phyloP scores from a whole-genome alignment of 176 grass and related monocot genomes.

The Oropetium thomaeum region DNA sequence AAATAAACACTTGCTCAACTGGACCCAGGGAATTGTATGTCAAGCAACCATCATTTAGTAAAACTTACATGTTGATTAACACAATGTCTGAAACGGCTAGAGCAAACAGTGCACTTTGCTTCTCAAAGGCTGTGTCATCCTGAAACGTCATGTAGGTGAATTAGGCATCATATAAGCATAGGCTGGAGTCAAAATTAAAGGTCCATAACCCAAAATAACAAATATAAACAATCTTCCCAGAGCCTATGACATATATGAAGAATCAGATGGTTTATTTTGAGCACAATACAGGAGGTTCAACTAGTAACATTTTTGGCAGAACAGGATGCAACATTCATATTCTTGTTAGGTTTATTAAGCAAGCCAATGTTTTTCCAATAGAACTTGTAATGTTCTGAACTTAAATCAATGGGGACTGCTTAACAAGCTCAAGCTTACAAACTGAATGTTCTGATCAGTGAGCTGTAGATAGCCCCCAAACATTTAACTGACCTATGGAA shows the following conservation, averaged over 20 bases:
- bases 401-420: neutral
- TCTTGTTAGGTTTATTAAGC: neutral
- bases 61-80: conserved; percentile 95
- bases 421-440: neutral
- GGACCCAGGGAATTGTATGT: conserved; percentile 14
- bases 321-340: neutral
- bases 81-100: conserved; percentile 97
- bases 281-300: conserved; percentile 10
- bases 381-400: neutral
- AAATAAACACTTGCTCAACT: conserved; percentile 19
- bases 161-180: neutral
- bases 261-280: neutral
- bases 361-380: neutral
- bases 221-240: conserved; percentile 1
- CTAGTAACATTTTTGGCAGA: neutral
- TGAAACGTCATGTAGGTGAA: conserved; percentile 38
- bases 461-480: neutral
- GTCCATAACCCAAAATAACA: conserved; percentile 13
- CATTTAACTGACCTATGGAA: neutral
- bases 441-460: neutral
- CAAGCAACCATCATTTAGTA: neutral
- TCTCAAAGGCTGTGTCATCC: conserved; percentile 99
- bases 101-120: conserved; percentile 98
- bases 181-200: neutral
- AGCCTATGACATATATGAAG: neutral